Conservation (phyloP, 768 basidiomycete genomes). For the Amanita subjunquillea region DNA sequence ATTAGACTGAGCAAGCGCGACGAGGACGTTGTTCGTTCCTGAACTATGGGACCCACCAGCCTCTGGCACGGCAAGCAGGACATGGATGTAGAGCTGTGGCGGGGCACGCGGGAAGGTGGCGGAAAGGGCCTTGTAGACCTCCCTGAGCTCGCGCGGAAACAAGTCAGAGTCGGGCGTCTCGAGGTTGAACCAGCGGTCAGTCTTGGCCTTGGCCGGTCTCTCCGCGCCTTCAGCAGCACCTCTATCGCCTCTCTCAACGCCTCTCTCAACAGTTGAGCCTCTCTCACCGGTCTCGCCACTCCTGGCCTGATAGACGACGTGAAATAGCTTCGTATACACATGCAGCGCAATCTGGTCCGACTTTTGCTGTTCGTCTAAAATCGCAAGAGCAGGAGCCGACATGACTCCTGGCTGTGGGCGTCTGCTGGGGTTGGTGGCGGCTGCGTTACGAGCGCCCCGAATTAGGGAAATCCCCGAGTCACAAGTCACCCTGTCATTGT, state of each 20-base stretch:
- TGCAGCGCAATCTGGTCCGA: constrained; percentile 83
- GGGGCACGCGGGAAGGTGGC: constrained; percentile 21
- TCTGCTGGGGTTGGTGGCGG: not conserved
- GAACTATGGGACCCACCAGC: constrained; percentile 13
- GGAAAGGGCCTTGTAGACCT: constrained; percentile 53
- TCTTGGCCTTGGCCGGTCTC: constrained; percentile 21
- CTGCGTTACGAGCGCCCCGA: too few species aligned
- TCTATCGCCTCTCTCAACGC: too few species aligned
- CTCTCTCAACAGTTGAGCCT: not conserved
- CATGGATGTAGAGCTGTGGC: constrained; percentile 55
- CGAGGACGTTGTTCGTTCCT: constrained; percentile 50
- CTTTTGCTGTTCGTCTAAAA: constrained; percentile 26
- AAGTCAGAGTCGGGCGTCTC: constrained; percentile 66
- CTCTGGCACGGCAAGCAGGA: constrained; percentile 63
- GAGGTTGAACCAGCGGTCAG: constrained; percentile 70
- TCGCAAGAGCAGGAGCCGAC: too few species aligned
- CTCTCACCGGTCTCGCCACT: constrained; percentile 13
- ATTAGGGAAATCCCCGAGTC: too few species aligned
- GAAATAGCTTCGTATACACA: constrained; percentile 75
- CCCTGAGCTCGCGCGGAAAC: constrained; percentile 52
- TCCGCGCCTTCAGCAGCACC: not conserved
- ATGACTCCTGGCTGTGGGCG: too few species aligned
- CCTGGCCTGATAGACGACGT: constrained; percentile 64
- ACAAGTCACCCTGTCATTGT: too few species aligned
- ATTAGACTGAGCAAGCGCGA: constrained; percentile 39